Percentiles rank a stretch among this genome's conserved stretches.
Conservation (phyloP, 163 green algal genomes). For the Prototheca wickerhamii region DNA sequence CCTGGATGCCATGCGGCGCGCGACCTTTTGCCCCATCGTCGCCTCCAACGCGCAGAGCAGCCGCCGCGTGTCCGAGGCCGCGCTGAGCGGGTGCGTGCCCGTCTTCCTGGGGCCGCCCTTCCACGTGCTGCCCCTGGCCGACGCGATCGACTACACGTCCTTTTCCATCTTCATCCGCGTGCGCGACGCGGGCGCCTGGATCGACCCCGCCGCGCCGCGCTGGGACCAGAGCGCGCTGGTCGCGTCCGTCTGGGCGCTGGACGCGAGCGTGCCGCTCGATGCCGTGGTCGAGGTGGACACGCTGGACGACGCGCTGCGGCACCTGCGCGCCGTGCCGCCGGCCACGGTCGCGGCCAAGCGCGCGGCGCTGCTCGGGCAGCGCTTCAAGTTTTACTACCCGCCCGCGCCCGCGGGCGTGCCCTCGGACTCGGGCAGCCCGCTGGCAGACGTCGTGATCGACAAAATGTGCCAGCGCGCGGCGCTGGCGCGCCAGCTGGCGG, state of each 20-base stretch:
- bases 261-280: slow-evolving; percentile 1
- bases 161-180: slow-evolving; percentile 33
- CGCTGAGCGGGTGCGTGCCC: slow-evolving; percentile 29
- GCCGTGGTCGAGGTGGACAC: slow-evolving; percentile 6
- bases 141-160: slow-evolving; percentile 21
- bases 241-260: slow-evolving; percentile 21
- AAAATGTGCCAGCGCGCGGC: slow-evolving; percentile 24
- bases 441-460: slow-evolving; percentile 19
- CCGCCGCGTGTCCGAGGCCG: slow-evolving; percentile 24
- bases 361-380: slow-evolving; percentile 5
- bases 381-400: slow-evolving; percentile 33
- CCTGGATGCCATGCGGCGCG: slow-evolving; percentile 12
- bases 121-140: slow-evolving; percentile 29
- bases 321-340: slow-evolving; percentile 15
- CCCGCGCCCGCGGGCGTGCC: neutral
- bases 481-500: neutral
- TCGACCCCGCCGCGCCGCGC: slow-evolving; percentile 11
- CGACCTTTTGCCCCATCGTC: slow-evolving; percentile 29
- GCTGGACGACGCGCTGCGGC: slow-evolving; percentile 13
- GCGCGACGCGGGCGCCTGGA: slow-evolving; percentile 11
- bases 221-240: slow-evolving; percentile 28
- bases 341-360: slow-evolving; percentile 6
- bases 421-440: neutral
- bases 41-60: slow-evolving; percentile 26
- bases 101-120: slow-evolving; percentile 39